Evolutionary conservation across 345 rosid genomes (phyloP), one percentile per base, ranked within the genome.

Genomic region (Bruguiera sexangula): DNA sequence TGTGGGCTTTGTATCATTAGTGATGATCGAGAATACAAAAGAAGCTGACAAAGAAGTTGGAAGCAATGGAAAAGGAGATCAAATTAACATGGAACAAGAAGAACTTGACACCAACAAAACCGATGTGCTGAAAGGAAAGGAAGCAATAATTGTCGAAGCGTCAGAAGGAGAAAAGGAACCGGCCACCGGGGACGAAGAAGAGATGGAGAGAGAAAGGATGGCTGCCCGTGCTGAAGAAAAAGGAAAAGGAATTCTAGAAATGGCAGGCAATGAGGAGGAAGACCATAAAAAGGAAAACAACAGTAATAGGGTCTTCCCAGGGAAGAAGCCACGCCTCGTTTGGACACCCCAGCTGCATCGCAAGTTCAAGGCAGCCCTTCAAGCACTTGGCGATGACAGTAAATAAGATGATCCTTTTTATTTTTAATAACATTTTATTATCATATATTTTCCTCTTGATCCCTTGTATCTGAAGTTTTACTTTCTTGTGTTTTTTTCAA

Each of bases 291-390:
- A 27, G 48, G 22, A 48, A n/a, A 22, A 27, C 8, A 26, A 8
- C 13, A n/a, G 59, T n/a, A 56, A 56, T 18, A 19, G 4, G 2
- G 46, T 39, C 1, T 57, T 15, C 8, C 7, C 22, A 16, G 7
- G 10, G 32, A 50, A 6, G 57, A 74, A 30, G 76, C n/a, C 62
- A 39, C 56, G 54, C 2, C 18, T 30, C 6, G 7, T 80, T 36
- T 85, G 88, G 91, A 76, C 60, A 31, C 13, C 65, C 0, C 82
- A 81, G 0, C 75, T 83, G 13, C 91, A 85, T 63, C 72, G 31
- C 22, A 86, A 82, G 68, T 86, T 86, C 69, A 66, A 72, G 16
- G 73, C 76, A 6, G 86, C 86, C 46, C 0, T 81, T 3, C 71
- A 65, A 66, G 69, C 59, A 6, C 69, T 89, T n/a, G 87, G 85